Conservation (phyloP, 2,329 filamentous ascomycete genomes). For the Juglanconis sp. region DNA sequence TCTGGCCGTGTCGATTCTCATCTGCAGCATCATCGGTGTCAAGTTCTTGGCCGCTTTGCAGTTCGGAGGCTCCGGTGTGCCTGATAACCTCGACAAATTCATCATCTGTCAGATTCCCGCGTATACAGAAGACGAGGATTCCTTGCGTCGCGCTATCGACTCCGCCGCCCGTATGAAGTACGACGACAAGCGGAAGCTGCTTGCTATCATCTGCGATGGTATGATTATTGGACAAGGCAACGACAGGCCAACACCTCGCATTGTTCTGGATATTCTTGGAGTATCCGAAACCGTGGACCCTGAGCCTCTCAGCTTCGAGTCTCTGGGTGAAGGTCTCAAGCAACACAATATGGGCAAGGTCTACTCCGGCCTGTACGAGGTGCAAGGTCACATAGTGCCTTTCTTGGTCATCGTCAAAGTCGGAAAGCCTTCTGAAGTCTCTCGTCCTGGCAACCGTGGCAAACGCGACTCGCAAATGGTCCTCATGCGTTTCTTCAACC, state of each 20-base stretch:
- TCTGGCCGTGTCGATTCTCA: slow-evolving; percentile 75
- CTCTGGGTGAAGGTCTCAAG: slow-evolving; percentile 89
- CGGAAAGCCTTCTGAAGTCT: slow-evolving; percentile 94
- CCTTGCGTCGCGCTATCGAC: slow-evolving; percentile 92
- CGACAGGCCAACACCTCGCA: slow-evolving; percentile 89
- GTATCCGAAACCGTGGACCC: slow-evolving; percentile 92
- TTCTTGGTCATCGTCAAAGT: slow-evolving; percentile 97
- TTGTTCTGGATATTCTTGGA: slow-evolving; percentile 94
- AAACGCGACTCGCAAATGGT: slow-evolving; percentile 99
- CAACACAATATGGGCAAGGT: slow-evolving; percentile 99
- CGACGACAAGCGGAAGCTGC: slow-evolving; percentile 95
- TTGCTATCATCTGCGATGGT: slow-evolving; percentile 91
- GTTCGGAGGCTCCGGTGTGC: slow-evolving; percentile 85
- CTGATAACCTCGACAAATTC: slow-evolving; percentile 97
- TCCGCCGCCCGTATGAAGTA: slow-evolving; percentile 94
- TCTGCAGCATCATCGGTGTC: slow-evolving; percentile 82
- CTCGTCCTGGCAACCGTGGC: slow-evolving; percentile 92
- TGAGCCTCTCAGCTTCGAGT: slow-evolving; percentile 94
- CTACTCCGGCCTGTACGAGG: slow-evolving; percentile 96
- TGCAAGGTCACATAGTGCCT: slow-evolving; percentile 95
- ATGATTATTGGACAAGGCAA: slow-evolving; percentile 99
- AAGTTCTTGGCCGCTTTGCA: slow-evolving; percentile 97
- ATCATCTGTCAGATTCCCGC: slow-evolving; percentile 96
- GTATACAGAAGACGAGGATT: slow-evolving; percentile 98
- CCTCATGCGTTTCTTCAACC: slow-evolving; percentile 98